Percentiles rank a stretch among this genome's conserved stretches.
Conservation (phyloP, 2,329 filamentous ascomycete genomes). For the Microsporum ferrugineum region DNA sequence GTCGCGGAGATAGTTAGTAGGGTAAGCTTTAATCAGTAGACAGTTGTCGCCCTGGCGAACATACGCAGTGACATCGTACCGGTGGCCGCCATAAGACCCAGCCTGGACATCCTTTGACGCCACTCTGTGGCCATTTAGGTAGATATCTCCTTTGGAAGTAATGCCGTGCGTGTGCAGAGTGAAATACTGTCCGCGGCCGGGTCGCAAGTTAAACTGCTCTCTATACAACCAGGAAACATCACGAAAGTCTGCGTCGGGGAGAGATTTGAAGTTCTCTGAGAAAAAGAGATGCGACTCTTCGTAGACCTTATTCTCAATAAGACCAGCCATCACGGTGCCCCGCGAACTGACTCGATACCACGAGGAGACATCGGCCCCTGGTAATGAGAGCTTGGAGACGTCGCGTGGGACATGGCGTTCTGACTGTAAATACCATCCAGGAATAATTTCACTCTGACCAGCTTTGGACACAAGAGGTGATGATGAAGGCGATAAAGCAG, state of each 20-base stretch:
- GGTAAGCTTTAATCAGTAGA: slow-evolving; percentile 44
- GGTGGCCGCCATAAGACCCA: slow-evolving; percentile 47
- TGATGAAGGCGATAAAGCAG: background rate
- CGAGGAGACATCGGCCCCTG: slow-evolving; percentile 36
- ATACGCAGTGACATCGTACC: slow-evolving; percentile 43
- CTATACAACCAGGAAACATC: slow-evolving; percentile 49
- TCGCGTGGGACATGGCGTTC: slow-evolving; percentile 28
- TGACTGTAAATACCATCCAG: slow-evolving; percentile 43
- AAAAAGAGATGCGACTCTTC: slow-evolving; percentile 46
- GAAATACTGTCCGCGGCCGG: slow-evolving; percentile 33
- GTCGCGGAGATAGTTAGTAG: slow-evolving; percentile 49
- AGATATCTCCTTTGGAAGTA: slow-evolving; percentile 49
- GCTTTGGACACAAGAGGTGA: slow-evolving; percentile 16
- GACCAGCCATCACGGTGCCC: slow-evolving; percentile 47
- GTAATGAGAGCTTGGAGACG: slow-evolving; percentile 31
- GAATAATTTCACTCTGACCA: slow-evolving; percentile 20
- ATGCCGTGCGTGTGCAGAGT: slow-evolving; percentile 49
- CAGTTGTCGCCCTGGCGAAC: slow-evolving; percentile 37
- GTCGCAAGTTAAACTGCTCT: slow-evolving; percentile 38
- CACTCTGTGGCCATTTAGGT: slow-evolving; percentile 45
- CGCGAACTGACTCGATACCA: slow-evolving; percentile 44
- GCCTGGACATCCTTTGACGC: slow-evolving; percentile 40
- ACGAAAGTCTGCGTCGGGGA: slow-evolving; percentile 39
- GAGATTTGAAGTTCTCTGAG: slow-evolving; percentile 39
- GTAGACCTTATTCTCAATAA: slow-evolving; percentile 44